These are phyloP conservation scores for Sutorius eximius DNA, from an alignment of 1,284 basidiomycete species.

Conservation along the genomic window DNA sequence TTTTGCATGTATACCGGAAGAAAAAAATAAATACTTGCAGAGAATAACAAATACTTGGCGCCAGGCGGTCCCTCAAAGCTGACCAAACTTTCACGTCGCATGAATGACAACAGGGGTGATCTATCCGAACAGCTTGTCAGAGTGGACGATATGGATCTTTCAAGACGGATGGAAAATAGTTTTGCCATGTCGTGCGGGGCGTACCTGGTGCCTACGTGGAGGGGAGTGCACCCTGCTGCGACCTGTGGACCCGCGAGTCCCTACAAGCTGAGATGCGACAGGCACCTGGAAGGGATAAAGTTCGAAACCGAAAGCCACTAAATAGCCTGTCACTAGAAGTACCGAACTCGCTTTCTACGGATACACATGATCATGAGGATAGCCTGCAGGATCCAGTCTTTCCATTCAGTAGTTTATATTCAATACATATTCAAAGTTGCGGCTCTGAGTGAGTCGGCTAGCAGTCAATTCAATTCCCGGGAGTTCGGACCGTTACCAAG, in stretches of 20 bases:
- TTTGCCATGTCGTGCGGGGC: neutral
- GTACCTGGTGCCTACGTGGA: conserved; percentile 4
- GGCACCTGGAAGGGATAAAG: neutral
- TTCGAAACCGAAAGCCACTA: neutral
- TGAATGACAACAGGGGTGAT: neutral
- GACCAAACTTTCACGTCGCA: neutral
- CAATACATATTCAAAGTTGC: neutral
- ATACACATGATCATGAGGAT: neutral
- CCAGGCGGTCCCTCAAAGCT: neutral
- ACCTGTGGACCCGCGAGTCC: neutral
- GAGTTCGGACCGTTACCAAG: neutral
- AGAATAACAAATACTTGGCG: neutral
- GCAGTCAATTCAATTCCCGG: neutral
- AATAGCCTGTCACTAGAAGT: neutral
- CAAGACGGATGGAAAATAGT: neutral
- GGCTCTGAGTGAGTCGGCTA: conserved; percentile 7
- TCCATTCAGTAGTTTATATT: neutral
- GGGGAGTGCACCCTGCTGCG: neutral
- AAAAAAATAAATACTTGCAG: neutral
- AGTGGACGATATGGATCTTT: neutral
- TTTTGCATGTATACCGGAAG: too few species aligned
- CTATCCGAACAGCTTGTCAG: neutral
- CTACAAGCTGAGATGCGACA: neutral
- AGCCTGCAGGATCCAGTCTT: neutral
- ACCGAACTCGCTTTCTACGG: too few species aligned